phyloP scores from a whole-genome alignment of 2,329 filamentous ascomycete genomes.

The Ambrosiella xylebori region DNA sequence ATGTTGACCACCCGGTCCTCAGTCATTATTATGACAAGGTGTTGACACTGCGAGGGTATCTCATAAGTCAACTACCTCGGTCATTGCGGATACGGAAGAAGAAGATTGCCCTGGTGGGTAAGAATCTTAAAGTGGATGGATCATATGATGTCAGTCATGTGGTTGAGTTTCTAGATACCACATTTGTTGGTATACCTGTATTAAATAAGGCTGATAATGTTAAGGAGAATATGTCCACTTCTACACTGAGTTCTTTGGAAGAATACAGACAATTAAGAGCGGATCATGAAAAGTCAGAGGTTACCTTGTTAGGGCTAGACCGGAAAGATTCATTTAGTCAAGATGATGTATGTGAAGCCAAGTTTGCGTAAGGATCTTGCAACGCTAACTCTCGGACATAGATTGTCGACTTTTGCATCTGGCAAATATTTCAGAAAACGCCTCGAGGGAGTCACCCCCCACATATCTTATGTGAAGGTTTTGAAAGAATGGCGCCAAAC shows the following conservation, averaged over 20 bases:
- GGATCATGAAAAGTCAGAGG: constrained; percentile 22
- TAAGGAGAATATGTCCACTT: not conserved
- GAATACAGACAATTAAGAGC: not conserved
- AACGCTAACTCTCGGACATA: constrained; percentile 20
- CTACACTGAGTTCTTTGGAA: not conserved
- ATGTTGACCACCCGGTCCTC: constrained; percentile 1
- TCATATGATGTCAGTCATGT: constrained; percentile 11
- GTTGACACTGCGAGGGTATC: constrained; percentile 50
- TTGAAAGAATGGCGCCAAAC: constrained; percentile 32
- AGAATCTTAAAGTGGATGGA: constrained; percentile 20
- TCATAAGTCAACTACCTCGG: constrained; percentile 47
- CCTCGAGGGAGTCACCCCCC: constrained; percentile 26
- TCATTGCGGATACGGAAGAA: constrained; percentile 45
- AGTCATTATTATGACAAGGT: constrained; percentile 44
- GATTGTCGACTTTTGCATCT: constrained; percentile 64
- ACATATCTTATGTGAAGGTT: constrained; percentile 75
- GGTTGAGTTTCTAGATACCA: constrained; percentile 12
- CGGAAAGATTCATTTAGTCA: constrained; percentile 35
- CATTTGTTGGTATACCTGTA: constrained; percentile 9
- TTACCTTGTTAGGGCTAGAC: constrained; percentile 29
- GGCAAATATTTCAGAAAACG: constrained; percentile 50
- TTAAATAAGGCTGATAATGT: not conserved
- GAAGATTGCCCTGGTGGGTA: constrained; percentile 34
- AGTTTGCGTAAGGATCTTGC: constrained; percentile 2
- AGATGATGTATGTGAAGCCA: constrained; percentile 35